phyloP scores from a whole-genome alignment of 192 early-diverging fungal species.

The Chytriomyces hyalinus region DNA sequence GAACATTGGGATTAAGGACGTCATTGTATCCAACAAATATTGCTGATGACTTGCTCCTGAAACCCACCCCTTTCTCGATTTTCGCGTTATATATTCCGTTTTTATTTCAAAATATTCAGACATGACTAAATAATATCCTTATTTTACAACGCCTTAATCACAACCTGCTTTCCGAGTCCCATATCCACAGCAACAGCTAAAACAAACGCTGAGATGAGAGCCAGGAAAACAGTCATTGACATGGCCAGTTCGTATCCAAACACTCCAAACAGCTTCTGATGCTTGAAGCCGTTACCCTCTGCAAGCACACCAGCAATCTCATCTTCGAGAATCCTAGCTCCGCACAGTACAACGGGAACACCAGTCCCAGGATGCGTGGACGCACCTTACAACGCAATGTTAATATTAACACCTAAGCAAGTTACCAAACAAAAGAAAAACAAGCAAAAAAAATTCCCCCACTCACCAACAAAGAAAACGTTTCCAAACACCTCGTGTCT shows the following conservation, averaged over 20 bases:
- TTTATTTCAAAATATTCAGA: background rate
- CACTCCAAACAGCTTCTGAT: constrained; percentile 7
- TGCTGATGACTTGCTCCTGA: background rate
- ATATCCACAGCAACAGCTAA: background rate
- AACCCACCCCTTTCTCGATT: background rate
- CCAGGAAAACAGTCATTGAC: background rate
- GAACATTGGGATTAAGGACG: background rate
- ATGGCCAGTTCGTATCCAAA: constrained; percentile 3
- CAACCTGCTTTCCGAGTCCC: background rate
- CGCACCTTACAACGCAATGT: constrained; percentile 42
- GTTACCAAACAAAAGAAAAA: background rate
- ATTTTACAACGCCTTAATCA: background rate
- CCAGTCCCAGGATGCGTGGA: constrained; percentile 68
- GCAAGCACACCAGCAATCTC: constrained; percentile 37
- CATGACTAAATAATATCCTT: background rate
- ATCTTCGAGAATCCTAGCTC: constrained; percentile 54
- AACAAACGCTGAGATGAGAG: background rate
- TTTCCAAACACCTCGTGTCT: constrained; percentile 56
- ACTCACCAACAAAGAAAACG: constrained; percentile 62
- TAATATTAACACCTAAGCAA: background rate
- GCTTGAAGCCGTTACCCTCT: constrained; percentile 19
- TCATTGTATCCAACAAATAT: background rate
- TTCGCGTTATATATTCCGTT: background rate
- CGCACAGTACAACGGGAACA: constrained; percentile 63
- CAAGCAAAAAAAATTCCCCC: background rate